Evolutionary conservation across 768 basidiomycete genomes (phyloP).

Genomic region (Saitozyma podzolica): DNA sequence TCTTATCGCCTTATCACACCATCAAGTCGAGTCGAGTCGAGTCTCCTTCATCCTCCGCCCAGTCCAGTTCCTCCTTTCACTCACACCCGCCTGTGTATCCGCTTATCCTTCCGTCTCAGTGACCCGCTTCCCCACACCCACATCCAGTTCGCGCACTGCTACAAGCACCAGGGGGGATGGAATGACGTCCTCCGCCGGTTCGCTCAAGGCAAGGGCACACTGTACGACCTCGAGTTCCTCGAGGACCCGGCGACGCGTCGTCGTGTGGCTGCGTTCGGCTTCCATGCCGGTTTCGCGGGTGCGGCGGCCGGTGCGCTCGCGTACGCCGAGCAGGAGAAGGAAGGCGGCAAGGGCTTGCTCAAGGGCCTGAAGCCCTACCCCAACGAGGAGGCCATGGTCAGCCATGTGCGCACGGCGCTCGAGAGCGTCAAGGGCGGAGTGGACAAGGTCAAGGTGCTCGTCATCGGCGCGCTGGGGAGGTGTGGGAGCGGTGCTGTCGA

Average conservation of each 20-base stretch:
- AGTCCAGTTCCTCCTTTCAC: too few species aligned
- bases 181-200: slow-evolving; percentile 80
- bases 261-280: slow-evolving; percentile 96
- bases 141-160: slow-evolving; percentile 98
- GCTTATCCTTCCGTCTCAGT: slow-evolving; percentile 43
- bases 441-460: slow-evolving; percentile 69
- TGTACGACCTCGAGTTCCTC: slow-evolving; percentile 96
- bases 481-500: slow-evolving; percentile 95
- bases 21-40: not conserved
- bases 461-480: slow-evolving; percentile 92
- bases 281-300: slow-evolving; percentile 97
- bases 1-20: not conserved
- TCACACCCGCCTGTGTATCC: too few species aligned
- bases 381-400: slow-evolving; percentile 82
- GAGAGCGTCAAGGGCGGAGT: slow-evolving; percentile 58
- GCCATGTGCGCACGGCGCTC: slow-evolving; percentile 64
- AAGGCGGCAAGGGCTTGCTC: slow-evolving; percentile 58
- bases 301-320: slow-evolving; percentile 80
- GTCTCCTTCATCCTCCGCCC: not conserved
- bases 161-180: slow-evolving; percentile 95
- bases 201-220: slow-evolving; percentile 70
- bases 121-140: slow-evolving; percentile 85
- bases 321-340: slow-evolving; percentile 64
- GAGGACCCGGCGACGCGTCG: slow-evolving; percentile 72
- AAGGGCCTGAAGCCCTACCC: slow-evolving; percentile 74